A percentile compares a stretch with the other conserved stretches of the same genome.
Evolutionary conservation across 2,329 filamentous ascomycete genomes (phyloP).

Genomic region (Neonectria magnoliae): DNA sequence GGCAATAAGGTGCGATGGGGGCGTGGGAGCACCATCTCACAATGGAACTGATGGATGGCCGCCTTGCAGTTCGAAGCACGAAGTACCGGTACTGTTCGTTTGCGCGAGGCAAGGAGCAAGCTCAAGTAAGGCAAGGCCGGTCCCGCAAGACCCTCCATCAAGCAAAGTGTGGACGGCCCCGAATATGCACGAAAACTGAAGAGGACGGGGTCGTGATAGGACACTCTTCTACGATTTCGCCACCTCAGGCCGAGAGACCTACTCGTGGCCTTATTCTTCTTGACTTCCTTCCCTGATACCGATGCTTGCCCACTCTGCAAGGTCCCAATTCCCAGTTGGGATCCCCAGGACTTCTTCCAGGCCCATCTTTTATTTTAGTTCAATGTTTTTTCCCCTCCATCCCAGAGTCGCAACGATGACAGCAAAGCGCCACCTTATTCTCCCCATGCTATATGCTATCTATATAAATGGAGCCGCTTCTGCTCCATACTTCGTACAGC

Average conservation of each 20-base stretch:
- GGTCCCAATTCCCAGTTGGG: conserved; percentile 17
- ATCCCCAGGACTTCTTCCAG: conserved; percentile 15
- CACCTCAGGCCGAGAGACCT: conserved; percentile 29
- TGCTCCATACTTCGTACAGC: conserved; percentile 18
- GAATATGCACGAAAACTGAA: conserved; percentile 37
- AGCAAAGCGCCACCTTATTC: conserved; percentile 11
- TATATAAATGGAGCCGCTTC: conserved; percentile 20
- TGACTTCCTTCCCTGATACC: conserved; percentile 5
- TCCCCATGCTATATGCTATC: not conserved
- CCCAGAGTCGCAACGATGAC: conserved; percentile 16
- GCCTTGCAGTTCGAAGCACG: not conserved
- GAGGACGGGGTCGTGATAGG: conserved; percentile 33
- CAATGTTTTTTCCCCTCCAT: not conserved
- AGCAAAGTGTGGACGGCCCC: conserved; percentile 22
- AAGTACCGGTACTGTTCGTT: conserved; percentile 29
- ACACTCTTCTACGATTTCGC: conserved; percentile 28
- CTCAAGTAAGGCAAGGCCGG: conserved; percentile 23
- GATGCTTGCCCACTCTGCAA: conserved; percentile 22
- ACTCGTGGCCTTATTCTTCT: conserved; percentile 30
- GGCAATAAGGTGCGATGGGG: conserved; percentile 28
- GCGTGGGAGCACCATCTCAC: conserved; percentile 26
- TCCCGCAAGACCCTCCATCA: conserved; percentile 28
- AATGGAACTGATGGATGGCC: not conserved
- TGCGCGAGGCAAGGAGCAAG: conserved; percentile 10
- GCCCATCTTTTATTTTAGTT: conserved; percentile 22